A percentile compares a stretch with the other conserved stretches of the same genome.
Conservation (phyloP, 345 rosid species). For the Bruguiera gymnorhiza region DNA sequence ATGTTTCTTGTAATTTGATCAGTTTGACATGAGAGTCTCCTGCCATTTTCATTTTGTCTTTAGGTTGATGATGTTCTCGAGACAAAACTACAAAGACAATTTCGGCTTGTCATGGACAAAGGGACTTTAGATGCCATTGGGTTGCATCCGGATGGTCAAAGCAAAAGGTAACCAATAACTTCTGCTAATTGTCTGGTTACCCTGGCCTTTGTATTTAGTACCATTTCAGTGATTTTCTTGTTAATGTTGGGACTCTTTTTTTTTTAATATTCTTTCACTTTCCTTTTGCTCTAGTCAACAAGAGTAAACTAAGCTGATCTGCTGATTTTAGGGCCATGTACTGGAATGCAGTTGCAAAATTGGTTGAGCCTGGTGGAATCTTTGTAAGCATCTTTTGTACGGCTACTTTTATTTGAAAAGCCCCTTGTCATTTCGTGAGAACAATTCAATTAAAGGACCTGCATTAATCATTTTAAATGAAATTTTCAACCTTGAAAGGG, state of each 20-base stretch:
- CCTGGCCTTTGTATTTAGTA: not conserved
- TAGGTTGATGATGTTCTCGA: conserved; percentile 94
- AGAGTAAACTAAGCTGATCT: not conserved
- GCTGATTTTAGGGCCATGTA: conserved; percentile 63
- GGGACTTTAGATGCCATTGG: conserved; percentile 98
- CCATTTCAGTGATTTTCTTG: not conserved
- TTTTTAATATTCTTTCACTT: not conserved
- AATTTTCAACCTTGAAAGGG: too few species aligned
- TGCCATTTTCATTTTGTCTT: conserved; percentile 3
- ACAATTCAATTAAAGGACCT: too few species aligned
- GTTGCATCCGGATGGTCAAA: conserved; percentile 88
- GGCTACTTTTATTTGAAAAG: not conserved
- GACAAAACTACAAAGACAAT: conserved; percentile 65
- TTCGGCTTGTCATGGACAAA: conserved; percentile 89
- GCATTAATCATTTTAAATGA: too few species aligned
- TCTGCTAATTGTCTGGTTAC: not conserved
- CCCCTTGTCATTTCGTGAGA: not conserved
- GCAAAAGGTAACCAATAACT: conserved; percentile 60
- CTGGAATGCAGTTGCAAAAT: conserved; percentile 87
- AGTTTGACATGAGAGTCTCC: not conserved
- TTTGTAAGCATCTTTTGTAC: conserved; percentile 45
- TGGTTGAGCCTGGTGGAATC: conserved; percentile 79
- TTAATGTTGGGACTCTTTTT: not conserved
- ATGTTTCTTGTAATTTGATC: not conserved
- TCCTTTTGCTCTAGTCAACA: not conserved